Evolutionary conservation across 1,284 basidiomycete species (phyloP).

Genomic region (Ganoderma sp.): DNA sequence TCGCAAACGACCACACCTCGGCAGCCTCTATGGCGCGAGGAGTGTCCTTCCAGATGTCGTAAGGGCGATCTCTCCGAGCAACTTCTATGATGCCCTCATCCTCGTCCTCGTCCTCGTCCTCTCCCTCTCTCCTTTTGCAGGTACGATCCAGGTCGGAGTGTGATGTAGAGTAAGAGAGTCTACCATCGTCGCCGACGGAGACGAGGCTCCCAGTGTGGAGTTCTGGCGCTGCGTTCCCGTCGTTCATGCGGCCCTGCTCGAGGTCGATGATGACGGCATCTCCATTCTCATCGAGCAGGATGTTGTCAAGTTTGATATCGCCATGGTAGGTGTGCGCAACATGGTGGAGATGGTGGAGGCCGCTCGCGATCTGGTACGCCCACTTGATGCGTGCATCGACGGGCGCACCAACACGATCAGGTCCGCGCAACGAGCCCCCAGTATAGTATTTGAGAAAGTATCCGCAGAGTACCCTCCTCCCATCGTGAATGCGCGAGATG

Average conservation of each 20-base stretch:
- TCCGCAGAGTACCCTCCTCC: neutral
- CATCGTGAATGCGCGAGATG: neutral
- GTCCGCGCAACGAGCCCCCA: neutral
- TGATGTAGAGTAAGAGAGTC: neutral
- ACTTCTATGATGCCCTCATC: neutral
- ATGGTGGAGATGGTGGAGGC: slow-evolving; percentile 10
- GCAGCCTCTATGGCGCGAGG: slow-evolving; percentile 16
- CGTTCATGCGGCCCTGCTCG: slow-evolving; percentile 21
- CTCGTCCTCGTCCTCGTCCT: neutral
- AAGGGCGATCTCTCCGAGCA: slow-evolving; percentile 1
- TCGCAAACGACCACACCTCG: slow-evolving; percentile 16
- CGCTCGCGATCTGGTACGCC: slow-evolving; percentile 10
- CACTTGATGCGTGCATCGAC: slow-evolving; percentile 2
- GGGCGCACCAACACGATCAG: neutral
- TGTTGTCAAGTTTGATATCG: slow-evolving; percentile 20
- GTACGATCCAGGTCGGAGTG: neutral
- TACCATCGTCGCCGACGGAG: neutral
- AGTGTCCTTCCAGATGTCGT: slow-evolving; percentile 10
- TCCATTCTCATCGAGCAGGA: slow-evolving; percentile 17
- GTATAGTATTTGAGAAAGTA: neutral
- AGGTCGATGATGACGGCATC: slow-evolving; percentile 17
- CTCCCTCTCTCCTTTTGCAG: too few relatives aligned
- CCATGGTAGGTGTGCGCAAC: slow-evolving; percentile 19
- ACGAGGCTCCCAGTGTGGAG: slow-evolving; percentile 9
- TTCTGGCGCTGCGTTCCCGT: slow-evolving; percentile 15